phyloP scores from a whole-genome alignment of 2,329 filamentous ascomycete genomes.

The Calonectria crousiana region DNA sequence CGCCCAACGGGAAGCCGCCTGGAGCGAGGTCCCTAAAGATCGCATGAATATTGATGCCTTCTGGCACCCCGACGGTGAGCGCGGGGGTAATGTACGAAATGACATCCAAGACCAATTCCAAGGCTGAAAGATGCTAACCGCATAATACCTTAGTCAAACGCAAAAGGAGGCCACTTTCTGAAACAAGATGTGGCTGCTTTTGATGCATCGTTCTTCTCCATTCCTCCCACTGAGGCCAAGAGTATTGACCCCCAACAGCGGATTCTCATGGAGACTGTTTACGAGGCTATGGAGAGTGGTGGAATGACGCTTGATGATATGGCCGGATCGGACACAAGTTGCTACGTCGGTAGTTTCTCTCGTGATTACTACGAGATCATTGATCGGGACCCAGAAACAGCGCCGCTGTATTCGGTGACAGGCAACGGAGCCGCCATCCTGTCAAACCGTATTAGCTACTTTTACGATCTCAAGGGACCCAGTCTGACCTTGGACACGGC shows the following conservation, averaged over 20 bases:
- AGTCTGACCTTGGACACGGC: slow-evolving; percentile 10
- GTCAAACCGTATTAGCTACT: slow-evolving; percentile 21
- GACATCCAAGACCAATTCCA: background rate
- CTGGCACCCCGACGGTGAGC: slow-evolving; percentile 19
- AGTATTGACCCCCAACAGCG: slow-evolving; percentile 39
- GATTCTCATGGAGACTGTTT: slow-evolving; percentile 30
- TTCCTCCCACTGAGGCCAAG: slow-evolving; percentile 36
- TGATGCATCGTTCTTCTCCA: slow-evolving; percentile 37
- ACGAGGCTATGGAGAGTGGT: slow-evolving; percentile 38
- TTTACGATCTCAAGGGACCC: slow-evolving; percentile 21
- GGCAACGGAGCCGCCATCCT: slow-evolving; percentile 21
- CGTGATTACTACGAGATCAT: slow-evolving; percentile 20
- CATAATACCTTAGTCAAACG: background rate
- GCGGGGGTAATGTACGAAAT: slow-evolving; percentile 9
- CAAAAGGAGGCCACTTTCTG: slow-evolving; percentile 14
- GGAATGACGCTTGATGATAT: slow-evolving; percentile 40
- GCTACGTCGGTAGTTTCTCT: slow-evolving; percentile 24
- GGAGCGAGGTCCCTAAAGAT: slow-evolving; percentile 1
- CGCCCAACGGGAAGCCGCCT: background rate
- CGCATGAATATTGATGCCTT: slow-evolving; percentile 20
- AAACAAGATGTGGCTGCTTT: slow-evolving; percentile 22
- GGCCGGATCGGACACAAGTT: slow-evolving; percentile 14
- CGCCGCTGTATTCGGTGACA: background rate
- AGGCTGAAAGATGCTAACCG: background rate
- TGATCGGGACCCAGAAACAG: slow-evolving; percentile 16